These are phyloP conservation scores for Domatiomyces catenatus DNA, from an alignment of 2,329 filamentous ascomycete species.

Conservation along the genomic window DNA sequence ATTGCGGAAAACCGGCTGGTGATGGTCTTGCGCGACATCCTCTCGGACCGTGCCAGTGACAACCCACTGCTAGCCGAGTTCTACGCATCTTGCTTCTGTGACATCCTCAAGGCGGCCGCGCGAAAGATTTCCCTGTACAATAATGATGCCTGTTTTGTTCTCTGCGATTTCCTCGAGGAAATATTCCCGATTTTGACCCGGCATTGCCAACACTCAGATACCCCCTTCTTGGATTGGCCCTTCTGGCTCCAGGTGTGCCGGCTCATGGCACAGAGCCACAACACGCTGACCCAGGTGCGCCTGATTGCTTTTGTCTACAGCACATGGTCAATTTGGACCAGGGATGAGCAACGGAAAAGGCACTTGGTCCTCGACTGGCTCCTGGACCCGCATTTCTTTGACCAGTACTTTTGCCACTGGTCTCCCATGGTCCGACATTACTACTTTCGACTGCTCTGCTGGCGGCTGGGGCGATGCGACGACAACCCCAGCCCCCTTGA, in stretches of 20 bases:
- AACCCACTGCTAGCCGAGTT: constrained; percentile 44
- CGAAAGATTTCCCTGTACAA: constrained; percentile 66
- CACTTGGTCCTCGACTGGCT: constrained; percentile 60
- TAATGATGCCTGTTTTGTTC: constrained; percentile 67
- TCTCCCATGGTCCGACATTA: constrained; percentile 90
- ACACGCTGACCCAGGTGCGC: constrained; percentile 79
- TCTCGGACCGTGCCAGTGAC: constrained; percentile 46
- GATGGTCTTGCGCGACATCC: constrained; percentile 64
- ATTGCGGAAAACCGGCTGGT: constrained; percentile 85
- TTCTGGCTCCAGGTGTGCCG: constrained; percentile 76
- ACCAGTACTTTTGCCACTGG: constrained; percentile 80
- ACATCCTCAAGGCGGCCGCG: constrained; percentile 57
- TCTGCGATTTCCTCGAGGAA: constrained; percentile 87
- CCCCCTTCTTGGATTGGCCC: constrained; percentile 52
- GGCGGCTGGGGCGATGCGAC: constrained; percentile 67
- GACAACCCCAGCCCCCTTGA: constrained; percentile 51
- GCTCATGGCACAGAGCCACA: constrained; percentile 66
- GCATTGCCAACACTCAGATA: constrained; percentile 35
- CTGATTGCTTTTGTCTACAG: constrained; percentile 68
- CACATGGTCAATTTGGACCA: constrained; percentile 58
- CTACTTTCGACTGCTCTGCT: constrained; percentile 79
- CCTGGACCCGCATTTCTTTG: constrained; percentile 58
- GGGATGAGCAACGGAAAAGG: constrained; percentile 51
- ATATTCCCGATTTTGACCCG: constrained; percentile 51
- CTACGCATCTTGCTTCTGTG: constrained; percentile 62